Conservation (phyloP, 768 basidiomycete genomes). For the Udeniomyces megalosporus region DNA sequence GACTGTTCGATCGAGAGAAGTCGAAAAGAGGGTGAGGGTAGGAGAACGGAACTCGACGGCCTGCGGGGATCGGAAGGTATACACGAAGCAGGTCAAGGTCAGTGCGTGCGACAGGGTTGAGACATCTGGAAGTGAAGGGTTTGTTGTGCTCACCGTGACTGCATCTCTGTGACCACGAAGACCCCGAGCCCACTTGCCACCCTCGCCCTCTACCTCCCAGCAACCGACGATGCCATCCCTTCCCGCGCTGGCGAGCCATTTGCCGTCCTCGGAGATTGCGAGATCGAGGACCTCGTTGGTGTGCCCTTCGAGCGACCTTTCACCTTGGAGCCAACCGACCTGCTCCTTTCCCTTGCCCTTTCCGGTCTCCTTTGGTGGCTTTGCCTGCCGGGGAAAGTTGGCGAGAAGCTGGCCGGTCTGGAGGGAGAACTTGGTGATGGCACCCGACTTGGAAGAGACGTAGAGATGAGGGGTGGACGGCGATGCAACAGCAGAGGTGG, state of each 20-base stretch:
- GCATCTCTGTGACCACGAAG: conserved; percentile 63
- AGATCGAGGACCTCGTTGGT: conserved; percentile 69
- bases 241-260: conserved; percentile 70
- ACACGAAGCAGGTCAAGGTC: background rate
- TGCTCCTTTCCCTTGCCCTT: conserved; percentile 36
- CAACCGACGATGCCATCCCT: conserved; percentile 65
- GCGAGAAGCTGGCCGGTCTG: conserved; percentile 43
- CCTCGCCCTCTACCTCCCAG: conserved; percentile 55
- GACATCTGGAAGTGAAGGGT: conserved; percentile 30
- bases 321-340: conserved; percentile 17
- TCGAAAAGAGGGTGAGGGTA: conserved; percentile 50
- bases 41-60: conserved; percentile 14
- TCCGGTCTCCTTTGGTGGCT: conserved; percentile 29
- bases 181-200: conserved; percentile 56
- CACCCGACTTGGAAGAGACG: conserved; percentile 79
- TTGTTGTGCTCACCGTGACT: conserved; percentile 53
- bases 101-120: background rate
- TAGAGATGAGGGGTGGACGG: conserved; percentile 66
- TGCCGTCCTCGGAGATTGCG: conserved; percentile 71
- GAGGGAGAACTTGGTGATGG: conserved; percentile 72
- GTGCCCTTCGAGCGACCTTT: conserved; percentile 43
- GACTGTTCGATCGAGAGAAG: conserved; percentile 68
- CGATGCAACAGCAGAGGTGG: conserved; percentile 49
- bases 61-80: background rate
- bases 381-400: conserved; percentile 37